These are phyloP conservation scores for Gossypium schwendimanii DNA, from an alignment of 441 rosid genomes.

Conservation along the genomic window DNA sequence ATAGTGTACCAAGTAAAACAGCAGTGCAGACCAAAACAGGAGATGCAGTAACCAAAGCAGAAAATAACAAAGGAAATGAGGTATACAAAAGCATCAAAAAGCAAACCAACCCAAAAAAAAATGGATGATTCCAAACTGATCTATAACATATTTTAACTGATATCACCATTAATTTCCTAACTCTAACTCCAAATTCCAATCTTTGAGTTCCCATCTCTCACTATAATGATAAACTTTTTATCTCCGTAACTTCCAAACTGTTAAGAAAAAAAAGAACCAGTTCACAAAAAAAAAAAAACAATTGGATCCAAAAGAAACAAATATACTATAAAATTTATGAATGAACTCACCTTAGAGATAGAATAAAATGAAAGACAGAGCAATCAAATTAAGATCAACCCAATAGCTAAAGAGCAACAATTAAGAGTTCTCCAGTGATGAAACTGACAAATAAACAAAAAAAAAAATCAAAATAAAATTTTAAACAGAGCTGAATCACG, in stretches of 20 bases:
- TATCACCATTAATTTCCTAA: constrained; percentile 34
- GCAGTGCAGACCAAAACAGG: constrained; percentile 90
- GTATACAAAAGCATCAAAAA: constrained; percentile 55
- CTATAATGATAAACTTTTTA: constrained; percentile 7
- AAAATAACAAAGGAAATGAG: constrained; percentile 70
- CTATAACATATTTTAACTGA: constrained; percentile 35
- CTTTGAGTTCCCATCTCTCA: constrained; percentile 40
- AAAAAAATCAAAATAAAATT: neutral
- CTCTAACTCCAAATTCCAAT: constrained; percentile 34
- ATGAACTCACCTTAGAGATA: constrained; percentile 28
- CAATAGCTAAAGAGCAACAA: constrained; percentile 25
- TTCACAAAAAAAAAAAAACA: constrained; percentile 18
- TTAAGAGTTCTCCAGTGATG: constrained; percentile 3
- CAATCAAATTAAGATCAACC: constrained; percentile 25
- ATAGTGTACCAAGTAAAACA: constrained; percentile 71
- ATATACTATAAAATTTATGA: constrained; percentile 8
- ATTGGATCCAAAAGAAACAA: constrained; percentile 22
- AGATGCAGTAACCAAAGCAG: constrained; percentile 69
- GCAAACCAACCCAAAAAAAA: constrained; percentile 42
- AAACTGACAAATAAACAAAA: neutral
- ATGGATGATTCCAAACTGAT: constrained; percentile 69
- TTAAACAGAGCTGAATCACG: neutral
- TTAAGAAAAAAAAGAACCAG: constrained; percentile 2
- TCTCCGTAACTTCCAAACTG: constrained; percentile 15
- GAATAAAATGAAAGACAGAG: constrained; percentile 17